Percentiles rank a stretch among this genome's conserved stretches.
Conservation (phyloP, 176 grass and related monocot genomes). For the Chrysopogon serrulatus region DNA sequence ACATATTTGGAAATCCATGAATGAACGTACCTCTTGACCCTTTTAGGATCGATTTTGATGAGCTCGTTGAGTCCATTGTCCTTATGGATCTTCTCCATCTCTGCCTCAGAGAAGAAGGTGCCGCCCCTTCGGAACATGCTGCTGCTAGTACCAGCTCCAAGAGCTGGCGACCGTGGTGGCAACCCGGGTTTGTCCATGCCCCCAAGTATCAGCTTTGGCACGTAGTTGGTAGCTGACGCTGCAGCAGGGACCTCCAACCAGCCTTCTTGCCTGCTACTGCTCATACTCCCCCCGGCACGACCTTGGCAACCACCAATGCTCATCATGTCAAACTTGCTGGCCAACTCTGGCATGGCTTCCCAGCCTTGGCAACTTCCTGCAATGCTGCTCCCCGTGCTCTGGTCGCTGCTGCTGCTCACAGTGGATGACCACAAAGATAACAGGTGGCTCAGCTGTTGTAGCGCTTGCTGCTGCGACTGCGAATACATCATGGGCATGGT, state of each 20-base stretch:
- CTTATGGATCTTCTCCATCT: slow-evolving; percentile 38
- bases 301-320: not conserved
- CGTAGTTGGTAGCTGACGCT: too few relatives aligned
- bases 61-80: slow-evolving; percentile 35
- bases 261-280: not conserved
- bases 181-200: not conserved
- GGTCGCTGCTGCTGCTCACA: not conserved
- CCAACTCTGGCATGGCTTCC: not conserved
- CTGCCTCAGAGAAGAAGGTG: slow-evolving; percentile 1
- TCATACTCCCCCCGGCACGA: not conserved
- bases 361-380: not conserved
- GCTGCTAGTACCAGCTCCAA: not conserved
- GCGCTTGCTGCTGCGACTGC: too few relatives aligned
- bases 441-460: too few relatives aligned
- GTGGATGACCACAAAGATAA: too few relatives aligned
- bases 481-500: too few relatives aligned
- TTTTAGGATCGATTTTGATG: slow-evolving; percentile 53
- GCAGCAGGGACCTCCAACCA: too few relatives aligned
- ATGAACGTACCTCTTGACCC: slow-evolving; percentile 55
- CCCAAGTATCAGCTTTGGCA: not conserved
- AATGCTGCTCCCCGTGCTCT: not conserved
- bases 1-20: not conserved
- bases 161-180: not conserved
- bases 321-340: not conserved
- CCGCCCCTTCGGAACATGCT: too few relatives aligned